phyloP scores from a whole-genome alignment of 2,329 filamentous ascomycete genomes.

The Aspergillus japonicus region DNA sequence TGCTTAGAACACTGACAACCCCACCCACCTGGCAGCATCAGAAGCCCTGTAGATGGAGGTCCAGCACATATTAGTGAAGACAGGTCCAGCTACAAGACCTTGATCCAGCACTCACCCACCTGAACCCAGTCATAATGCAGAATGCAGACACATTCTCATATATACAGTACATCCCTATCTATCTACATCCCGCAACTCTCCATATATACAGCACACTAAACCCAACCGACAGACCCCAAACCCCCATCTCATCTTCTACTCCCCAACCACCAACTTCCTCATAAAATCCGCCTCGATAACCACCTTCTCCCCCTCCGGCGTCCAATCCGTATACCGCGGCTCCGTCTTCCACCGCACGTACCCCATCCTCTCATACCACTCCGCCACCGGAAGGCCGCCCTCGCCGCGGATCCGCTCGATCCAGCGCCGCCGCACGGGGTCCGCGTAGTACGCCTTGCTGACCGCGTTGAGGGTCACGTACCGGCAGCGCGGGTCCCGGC shows the following conservation, averaged over 20 bases:
- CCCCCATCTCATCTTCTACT: no score
- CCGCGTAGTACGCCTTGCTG: slow-evolving; percentile 24
- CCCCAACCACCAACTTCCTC: slow-evolving; percentile 18
- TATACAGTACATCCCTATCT: no score
- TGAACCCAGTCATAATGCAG: no score
- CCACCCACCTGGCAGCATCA: no score
- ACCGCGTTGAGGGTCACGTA: slow-evolving; percentile 18
- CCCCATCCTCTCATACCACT: slow-evolving; percentile 29
- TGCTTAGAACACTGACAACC: no score
- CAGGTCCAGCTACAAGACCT: no score
- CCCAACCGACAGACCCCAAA: not conserved
- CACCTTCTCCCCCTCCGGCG: slow-evolving; percentile 12
- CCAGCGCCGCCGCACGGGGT: slow-evolving; percentile 11
- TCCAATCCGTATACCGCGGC: slow-evolving; percentile 15
- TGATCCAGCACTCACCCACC: no score
- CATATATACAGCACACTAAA: not conserved
- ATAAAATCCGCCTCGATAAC: slow-evolving; percentile 23
- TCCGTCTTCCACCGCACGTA: slow-evolving; percentile 30
- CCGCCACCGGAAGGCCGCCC: slow-evolving; percentile 17
- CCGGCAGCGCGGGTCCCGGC: slow-evolving; percentile 12
- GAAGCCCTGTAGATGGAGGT: no score
- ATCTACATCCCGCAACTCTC: no score
- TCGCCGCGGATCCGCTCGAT: slow-evolving; percentile 6
- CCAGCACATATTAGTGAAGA: no score
- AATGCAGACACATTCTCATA: no score